A percentile compares a stretch with the other conserved stretches of the same genome.
Evolutionary conservation across 2,329 filamentous ascomycete genomes (phyloP).

Genomic region (Aspergillus eucalypticola): DNA sequence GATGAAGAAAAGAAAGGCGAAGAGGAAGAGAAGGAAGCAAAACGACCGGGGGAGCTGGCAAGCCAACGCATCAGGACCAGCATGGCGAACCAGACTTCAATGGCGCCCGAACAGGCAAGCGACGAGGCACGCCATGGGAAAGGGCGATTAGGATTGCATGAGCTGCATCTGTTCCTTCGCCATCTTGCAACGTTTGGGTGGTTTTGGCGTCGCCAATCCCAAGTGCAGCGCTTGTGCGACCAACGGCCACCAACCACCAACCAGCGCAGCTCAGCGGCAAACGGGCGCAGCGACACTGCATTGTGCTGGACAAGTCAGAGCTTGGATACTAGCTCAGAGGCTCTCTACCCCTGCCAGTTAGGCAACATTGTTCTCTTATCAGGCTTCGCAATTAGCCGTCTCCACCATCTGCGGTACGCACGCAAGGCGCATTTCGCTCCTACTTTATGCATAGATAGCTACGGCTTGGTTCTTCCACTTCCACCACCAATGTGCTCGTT

Average conservation of each 20-base stretch:
- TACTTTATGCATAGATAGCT: background rate
- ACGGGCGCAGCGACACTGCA: conserved; percentile 13
- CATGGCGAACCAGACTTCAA: background rate
- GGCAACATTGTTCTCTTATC: conserved; percentile 6
- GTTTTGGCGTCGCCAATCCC: background rate
- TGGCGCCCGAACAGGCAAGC: background rate
- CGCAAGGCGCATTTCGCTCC: background rate
- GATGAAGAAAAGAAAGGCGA: background rate
- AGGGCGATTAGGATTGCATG: background rate
- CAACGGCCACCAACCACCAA: conserved; percentile 9
- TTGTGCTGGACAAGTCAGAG: conserved; percentile 25
- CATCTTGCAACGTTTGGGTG: background rate
- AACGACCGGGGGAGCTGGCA: background rate
- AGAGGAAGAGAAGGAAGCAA: background rate
- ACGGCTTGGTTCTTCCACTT: background rate
- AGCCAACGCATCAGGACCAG: background rate
- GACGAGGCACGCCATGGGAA: background rate
- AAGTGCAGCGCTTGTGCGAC: conserved; percentile 13
- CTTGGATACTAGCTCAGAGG: background rate
- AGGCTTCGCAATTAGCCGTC: background rate
- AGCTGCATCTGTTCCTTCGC: no score
- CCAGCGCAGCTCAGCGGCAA: conserved; percentile 5
- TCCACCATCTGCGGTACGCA: background rate
- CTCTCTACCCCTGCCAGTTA: background rate
- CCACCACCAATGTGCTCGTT: background rate